phyloP scores from a whole-genome alignment of 495 filamentous ascomycete genomes.

The Xylaria castorea region DNA sequence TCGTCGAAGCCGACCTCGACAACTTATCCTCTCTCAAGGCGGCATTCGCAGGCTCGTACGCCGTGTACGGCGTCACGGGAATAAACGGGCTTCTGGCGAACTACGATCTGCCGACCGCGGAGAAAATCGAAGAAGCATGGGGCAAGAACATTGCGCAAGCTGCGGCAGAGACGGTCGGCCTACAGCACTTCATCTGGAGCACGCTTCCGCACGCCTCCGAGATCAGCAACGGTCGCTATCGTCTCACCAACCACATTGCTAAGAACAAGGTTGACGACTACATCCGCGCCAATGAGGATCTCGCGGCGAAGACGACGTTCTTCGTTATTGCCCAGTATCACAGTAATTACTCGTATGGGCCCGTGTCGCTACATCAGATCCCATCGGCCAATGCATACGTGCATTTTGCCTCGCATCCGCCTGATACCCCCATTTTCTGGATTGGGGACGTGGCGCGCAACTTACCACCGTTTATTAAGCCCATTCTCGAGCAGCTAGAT shows the following conservation, averaged over 20 bases:
- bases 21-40: conserved; percentile 51
- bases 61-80: conserved; percentile 64
- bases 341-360: conserved; percentile 20
- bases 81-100: conserved; percentile 53
- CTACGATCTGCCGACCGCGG: conserved; percentile 32
- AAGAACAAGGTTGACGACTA: conserved; percentile 47
- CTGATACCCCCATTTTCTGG: conserved; percentile 42
- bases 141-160: conserved; percentile 53
- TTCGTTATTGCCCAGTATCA: conserved; percentile 41
- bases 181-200: conserved; percentile 57
- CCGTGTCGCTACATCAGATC: conserved; percentile 23
- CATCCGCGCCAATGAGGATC: conserved; percentile 37
- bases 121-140: conserved; percentile 53
- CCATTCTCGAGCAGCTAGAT: conserved; percentile 48
- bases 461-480: conserved; percentile 45
- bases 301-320: conserved; percentile 47
- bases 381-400: conserved; percentile 43
- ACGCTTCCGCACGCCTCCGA: conserved; percentile 46
- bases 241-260: conserved; percentile 42
- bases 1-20: conserved; percentile 56
- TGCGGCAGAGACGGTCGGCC: conserved; percentile 43
- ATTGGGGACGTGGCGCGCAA: conserved; percentile 51
- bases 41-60: conserved; percentile 60
- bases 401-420: conserved; percentile 39
- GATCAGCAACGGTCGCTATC: conserved; percentile 34